Evolutionary conservation across 306 rosid genomes (phyloP), one percentile per base, ranked within the genome.

Genomic region (Dryas alaskensis): DNA sequence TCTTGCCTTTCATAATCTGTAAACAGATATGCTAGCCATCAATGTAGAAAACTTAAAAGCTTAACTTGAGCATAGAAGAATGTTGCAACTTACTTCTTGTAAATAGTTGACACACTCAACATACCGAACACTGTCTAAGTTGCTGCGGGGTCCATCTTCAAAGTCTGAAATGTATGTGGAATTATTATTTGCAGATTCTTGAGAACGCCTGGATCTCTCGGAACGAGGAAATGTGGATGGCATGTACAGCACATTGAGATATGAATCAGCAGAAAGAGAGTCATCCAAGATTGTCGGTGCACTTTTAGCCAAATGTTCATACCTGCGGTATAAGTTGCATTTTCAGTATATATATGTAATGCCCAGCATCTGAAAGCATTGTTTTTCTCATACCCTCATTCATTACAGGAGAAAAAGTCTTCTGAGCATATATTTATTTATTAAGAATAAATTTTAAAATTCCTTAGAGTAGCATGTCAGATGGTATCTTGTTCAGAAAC

Each of bases 251-350:
- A 93, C 96, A 83, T 93, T 93, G 78, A 93, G 97, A 85, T 91
- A 93, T 71, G 98, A 86, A 91, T 91, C 98, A 55, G 98, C 98
- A 67, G 98, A 93, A 80, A 93, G 98, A 72, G 98, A 93, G 89
- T 93, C 96, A 83, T 93, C 98, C 87, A 93, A 83, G 70, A 91
- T 93, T 73, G 98, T 89, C 13, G 97, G 97, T 25, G 98, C 98
- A 85, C 98, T 93, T 88, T 80, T 93, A 73, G 97, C 97, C 83
- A 93, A 82, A 81, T 93, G 98, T 67, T 93, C 98, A 80, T 89
- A 91, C 98, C 98, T 93, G 89, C 76, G 77, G 73, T 76, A 90
- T 74, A 77, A 77, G 59, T 63, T 74, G 47, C 81, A 78, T 69
- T 72, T 80, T 75, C 69, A 76, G 72, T 60, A 64, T 79, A 65